phyloP scores from a whole-genome alignment of 2,329 filamentous ascomycete species.

The Aspergillus eucalypticola region DNA sequence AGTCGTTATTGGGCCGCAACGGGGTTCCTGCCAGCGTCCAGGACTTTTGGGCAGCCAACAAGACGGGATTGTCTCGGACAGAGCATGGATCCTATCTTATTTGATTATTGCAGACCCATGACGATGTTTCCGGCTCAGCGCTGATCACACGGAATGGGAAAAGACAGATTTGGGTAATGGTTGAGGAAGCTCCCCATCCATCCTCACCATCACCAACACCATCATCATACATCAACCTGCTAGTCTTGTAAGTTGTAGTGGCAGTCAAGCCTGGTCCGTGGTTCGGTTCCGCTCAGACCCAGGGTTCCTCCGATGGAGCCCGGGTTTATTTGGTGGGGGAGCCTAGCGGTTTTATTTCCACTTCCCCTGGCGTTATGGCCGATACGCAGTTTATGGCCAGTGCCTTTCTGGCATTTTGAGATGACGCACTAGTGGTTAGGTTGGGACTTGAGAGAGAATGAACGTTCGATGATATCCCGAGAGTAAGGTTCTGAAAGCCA shows the following conservation, averaged over 20 bases:
- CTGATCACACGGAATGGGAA: neutral
- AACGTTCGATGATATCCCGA: neutral
- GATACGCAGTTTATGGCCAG: neutral
- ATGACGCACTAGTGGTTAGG: constrained; percentile 8
- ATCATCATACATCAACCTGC: neutral
- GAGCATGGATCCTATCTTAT: neutral
- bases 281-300: constrained; percentile 7
- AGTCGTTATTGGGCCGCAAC: constrained; percentile 21
- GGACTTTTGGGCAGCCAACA: constrained; percentile 21
- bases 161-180: neutral
- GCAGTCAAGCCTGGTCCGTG: constrained; percentile 1
- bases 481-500: neutral
- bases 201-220: neutral
- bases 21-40: constrained; percentile 5
- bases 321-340: neutral
- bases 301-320: constrained; percentile 10
- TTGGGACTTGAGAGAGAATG: neutral
- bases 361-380: neutral
- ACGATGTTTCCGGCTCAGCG: neutral
- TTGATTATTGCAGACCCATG: constrained; percentile 1
- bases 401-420: neutral
- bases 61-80: constrained; percentile 10
- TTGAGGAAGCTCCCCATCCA: neutral
- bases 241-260: neutral
- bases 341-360: constrained; percentile 6